Base-by-base conservation (phyloP, 169 alveolate species). In the Cryptosporidium sp. region DNA sequence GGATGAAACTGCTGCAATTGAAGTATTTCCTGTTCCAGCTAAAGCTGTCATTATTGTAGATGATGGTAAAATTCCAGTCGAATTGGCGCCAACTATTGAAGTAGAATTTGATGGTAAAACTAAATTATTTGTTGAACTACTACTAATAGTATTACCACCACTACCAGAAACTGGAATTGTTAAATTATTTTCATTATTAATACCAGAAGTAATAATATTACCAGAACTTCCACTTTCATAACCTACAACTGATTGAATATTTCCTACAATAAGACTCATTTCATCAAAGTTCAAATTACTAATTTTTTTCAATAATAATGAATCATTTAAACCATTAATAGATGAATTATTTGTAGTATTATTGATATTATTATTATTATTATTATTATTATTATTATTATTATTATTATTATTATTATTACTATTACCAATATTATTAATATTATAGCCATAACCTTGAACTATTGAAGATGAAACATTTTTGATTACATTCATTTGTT, bases 401-500 rank as follows among this genome's bases (percentile, higher is more conserved):
- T 0, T 12, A 48, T 3, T 48, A 14, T 14, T 48, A 14, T 1
- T 14, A 45, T 1, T 45, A 14, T 0, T 2, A 45, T 0, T 16
- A 45, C 8, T 2, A 4, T 3, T 48, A 48, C 21, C 21, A 48
- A 16, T 48, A 48, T 14, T 26, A 26, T 56, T 56, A 26, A 6
- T n/a, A 12, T 1, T 56, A 26, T 16, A 1, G 26, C 51, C 26
- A 18, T 5, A 8, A 16, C 72, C 51, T 37, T 65, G 72, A 23
- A 39, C 37, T 8, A 80, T 60, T 18, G 67, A 42, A 9, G 39
- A 23, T 10, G 67, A 69, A 16, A 80, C 56, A 42, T 48, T 61
- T 18, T 56, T 80, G 6, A 80, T 18, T 39, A 65, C 29, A 31
- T 80, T 80, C 89, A 80, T 80, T 35, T 80, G 89, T 8, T 37